Conservation (phyloP, 805 yeast species). For the Debaryomyces prosopidis region DNA sequence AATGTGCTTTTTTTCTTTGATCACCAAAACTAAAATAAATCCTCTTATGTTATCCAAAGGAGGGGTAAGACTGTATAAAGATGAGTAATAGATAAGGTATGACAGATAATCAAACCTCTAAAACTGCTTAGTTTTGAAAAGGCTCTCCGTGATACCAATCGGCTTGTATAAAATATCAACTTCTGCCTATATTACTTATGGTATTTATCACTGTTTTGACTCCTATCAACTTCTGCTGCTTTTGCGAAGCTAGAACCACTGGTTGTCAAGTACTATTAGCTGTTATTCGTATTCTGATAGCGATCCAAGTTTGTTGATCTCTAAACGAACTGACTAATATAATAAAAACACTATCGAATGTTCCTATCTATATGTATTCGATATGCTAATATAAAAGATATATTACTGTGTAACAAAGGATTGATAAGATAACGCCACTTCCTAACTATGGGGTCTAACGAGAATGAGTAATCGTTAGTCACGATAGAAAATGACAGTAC, state of each 20-base stretch:
- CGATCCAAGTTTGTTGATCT: too few species aligned
- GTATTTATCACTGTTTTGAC: too few species aligned
- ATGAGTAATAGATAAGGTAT: background rate
- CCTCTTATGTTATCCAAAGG: background rate
- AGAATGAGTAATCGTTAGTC: background rate
- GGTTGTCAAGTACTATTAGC: too few species aligned
- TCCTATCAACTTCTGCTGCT: too few species aligned
- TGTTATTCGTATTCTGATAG: too few species aligned
- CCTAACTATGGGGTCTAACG: background rate
- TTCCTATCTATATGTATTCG: background rate
- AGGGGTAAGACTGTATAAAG: background rate
- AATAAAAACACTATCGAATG: background rate
- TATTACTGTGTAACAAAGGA: background rate
- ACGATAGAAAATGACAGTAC: slow-evolving; percentile 1
- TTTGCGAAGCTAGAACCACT: too few species aligned
- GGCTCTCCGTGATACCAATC: too few species aligned
- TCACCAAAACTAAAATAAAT: background rate
- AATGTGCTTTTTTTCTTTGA: background rate
- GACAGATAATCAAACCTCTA: background rate
- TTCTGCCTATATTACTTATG: too few species aligned
- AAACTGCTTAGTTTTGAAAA: too few species aligned
- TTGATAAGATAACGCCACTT: background rate
- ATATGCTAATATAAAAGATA: background rate
- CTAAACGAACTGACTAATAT: background rate
- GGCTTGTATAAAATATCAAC: too few species aligned